Evolutionary conservation across 192 early-diverging fungal species (phyloP).

Genomic region (Coemansia sp.): DNA sequence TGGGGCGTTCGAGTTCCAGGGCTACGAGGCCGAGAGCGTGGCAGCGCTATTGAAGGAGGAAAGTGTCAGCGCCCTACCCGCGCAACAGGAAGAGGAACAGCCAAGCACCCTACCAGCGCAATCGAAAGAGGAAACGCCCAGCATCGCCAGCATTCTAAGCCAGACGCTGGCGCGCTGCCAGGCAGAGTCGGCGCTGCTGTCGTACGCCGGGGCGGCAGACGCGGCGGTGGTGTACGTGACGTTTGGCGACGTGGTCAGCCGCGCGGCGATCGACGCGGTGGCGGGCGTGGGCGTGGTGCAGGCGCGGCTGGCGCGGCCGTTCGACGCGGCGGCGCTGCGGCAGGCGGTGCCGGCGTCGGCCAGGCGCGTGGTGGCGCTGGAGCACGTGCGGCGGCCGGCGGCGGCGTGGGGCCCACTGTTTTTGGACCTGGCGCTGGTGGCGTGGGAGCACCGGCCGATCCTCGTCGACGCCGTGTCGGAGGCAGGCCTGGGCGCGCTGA

Average conservation of each 20-base stretch:
- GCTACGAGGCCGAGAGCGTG: slow-evolving; percentile 33
- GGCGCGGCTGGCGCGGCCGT: slow-evolving; percentile 78
- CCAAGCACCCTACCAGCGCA: too few species aligned
- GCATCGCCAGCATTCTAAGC: slow-evolving; percentile 10
- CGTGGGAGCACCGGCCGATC: slow-evolving; percentile 31
- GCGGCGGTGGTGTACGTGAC: slow-evolving; percentile 79
- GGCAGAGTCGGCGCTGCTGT: slow-evolving; percentile 15
- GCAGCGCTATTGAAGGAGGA: too few species aligned
- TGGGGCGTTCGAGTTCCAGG: slow-evolving; percentile 32
- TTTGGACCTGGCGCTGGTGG: background rate
- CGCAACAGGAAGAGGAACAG: too few species aligned
- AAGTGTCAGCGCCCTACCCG: too few species aligned
- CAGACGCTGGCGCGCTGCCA: slow-evolving; percentile 27
- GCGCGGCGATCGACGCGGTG: background rate
- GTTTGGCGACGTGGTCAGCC: slow-evolving; percentile 40
- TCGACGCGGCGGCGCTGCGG: slow-evolving; percentile 64
- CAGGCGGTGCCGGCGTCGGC: slow-evolving; percentile 64
- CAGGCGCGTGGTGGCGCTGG: slow-evolving; percentile 65
- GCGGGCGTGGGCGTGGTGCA: slow-evolving; percentile 75
- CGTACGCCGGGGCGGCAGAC: slow-evolving; percentile 42
- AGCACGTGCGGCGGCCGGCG: slow-evolving; percentile 64
- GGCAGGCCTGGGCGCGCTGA: slow-evolving; percentile 21
- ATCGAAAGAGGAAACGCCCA: slow-evolving; percentile 23
- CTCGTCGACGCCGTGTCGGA: slow-evolving; percentile 41
- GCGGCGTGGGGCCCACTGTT: slow-evolving; percentile 48